phyloP scores from a whole-genome alignment of 1,139 yeast genomes.

The Yamadazyma atlantica region DNA sequence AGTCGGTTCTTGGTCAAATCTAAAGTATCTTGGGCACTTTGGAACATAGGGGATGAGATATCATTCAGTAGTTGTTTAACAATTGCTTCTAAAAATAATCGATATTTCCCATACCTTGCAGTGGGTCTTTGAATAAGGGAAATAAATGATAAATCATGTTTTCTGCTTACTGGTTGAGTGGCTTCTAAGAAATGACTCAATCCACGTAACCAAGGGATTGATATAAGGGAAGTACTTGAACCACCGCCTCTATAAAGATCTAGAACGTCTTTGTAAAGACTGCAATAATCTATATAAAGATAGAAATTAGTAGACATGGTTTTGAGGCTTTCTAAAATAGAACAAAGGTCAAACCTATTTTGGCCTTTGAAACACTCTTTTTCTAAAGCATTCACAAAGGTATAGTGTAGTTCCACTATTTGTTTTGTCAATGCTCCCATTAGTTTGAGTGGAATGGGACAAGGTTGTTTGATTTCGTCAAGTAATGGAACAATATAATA shows the following conservation, averaged over 20 bases:
- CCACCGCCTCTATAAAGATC: conserved; percentile 24
- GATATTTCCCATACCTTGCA: conserved; percentile 50
- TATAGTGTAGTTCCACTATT: conserved; percentile 8
- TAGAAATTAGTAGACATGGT: conserved; percentile 5
- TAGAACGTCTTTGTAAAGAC: conserved; percentile 39
- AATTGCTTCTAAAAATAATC: conserved; percentile 46
- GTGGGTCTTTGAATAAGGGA: conserved; percentile 58
- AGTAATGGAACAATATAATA: conserved; percentile 37
- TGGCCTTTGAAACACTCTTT: neutral
- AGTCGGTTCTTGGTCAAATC: conserved; percentile 22
- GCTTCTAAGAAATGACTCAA: conserved; percentile 43
- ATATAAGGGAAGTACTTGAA: neutral
- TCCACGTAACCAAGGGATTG: conserved; percentile 25
- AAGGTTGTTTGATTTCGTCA: conserved; percentile 9
- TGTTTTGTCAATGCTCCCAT: conserved; percentile 4
- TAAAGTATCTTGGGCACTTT: conserved; percentile 6
- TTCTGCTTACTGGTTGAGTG: conserved; percentile 32
- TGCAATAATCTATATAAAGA: conserved; percentile 44
- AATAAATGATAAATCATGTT: conserved; percentile 45
- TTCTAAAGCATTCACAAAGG: conserved; percentile 2
- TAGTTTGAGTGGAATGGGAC: conserved; percentile 12
- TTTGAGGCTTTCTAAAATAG: neutral
- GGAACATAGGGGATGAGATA: neutral
- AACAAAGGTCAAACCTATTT: neutral
- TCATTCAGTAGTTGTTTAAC: conserved; percentile 14